A percentile compares a stretch with the other conserved stretches of the same genome.
Conservation (phyloP, 768 basidiomycete genomes). For the Rubroboletus pulcherrimus region DNA sequence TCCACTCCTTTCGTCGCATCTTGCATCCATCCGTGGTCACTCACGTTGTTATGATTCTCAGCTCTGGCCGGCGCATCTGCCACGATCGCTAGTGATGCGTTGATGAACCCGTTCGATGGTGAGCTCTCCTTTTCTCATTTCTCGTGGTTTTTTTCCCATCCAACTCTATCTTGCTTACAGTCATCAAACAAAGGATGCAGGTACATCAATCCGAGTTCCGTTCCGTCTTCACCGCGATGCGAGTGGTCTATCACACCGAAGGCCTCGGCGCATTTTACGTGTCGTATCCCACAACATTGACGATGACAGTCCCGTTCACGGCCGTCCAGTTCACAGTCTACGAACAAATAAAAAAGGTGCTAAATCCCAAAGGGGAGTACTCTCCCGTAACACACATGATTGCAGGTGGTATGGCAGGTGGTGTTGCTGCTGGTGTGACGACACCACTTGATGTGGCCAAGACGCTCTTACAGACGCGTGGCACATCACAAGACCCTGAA, state of each 20-base stretch:
- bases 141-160: slow-evolving; percentile 6
- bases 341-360: slow-evolving; percentile 80
- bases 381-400: slow-evolving; percentile 91
- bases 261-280: slow-evolving; percentile 93
- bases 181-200: slow-evolving; percentile 99
- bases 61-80: slow-evolving; percentile 93
- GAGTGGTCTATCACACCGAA: slow-evolving; percentile 79
- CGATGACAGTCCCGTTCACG: slow-evolving; percentile 96
- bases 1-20: not conserved
- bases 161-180: slow-evolving; percentile 41
- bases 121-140: slow-evolving; percentile 25
- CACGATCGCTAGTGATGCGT: slow-evolving; percentile 91
- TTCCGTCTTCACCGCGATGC: slow-evolving; percentile 82
- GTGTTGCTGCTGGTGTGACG: slow-evolving; percentile 90
- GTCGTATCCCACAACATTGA: slow-evolving; percentile 96
- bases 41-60: slow-evolving; percentile 29
- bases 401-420: slow-evolving; percentile 91
- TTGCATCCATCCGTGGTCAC: not conserved
- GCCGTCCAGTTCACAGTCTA: slow-evolving; percentile 98
- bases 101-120: slow-evolving; percentile 99
- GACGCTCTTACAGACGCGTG: slow-evolving; percentile 93
- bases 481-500: slow-evolving; percentile 78
- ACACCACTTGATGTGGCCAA: slow-evolving; percentile 98
- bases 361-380: slow-evolving; percentile 86
- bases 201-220: slow-evolving; percentile 90